Evolutionary conservation across 306 rosid species (phyloP), one percentile per base, ranked within the genome.

Genomic region (Cucumis melo): DNA sequence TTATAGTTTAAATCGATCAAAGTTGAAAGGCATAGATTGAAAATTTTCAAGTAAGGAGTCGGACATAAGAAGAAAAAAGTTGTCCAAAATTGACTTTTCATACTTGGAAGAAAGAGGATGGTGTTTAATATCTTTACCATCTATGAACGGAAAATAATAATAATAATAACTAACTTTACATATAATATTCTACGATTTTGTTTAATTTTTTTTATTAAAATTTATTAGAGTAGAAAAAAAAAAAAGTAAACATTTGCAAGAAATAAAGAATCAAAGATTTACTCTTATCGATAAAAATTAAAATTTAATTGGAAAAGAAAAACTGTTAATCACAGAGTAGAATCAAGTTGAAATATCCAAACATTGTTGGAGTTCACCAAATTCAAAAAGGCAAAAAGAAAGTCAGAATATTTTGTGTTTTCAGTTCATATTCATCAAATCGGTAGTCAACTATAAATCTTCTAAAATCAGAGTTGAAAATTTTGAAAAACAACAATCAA

Each of bases 51-150:
- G 44, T 27, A 60, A 63, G 9, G 58, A 54, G 58, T 19, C 6
- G 2, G 10, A 17, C 4, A 17, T 3, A 10, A n/a, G 27, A 39
- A 66, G 20, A 44, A 68, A 4, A 46, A n/a, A 14, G 21, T 21
- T 12, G 75, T 68, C 56, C 38, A 14, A 68, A 68, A 42, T 68
- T 68, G 75, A 68, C 75, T 68, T 68, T 68, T 68, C 75, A 42
- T 71, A 42, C 32, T 6, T 46, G 75, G 9, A 6, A 23, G 2
- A 24, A 71, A 24, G 15, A 50, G 32, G 51, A 5, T n/a, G 27
- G 29, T 2, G 44, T 27, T 65, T 12, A 70, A 44, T 8, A 70
- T 1, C 16, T 21, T 24, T 21, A 72, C 60, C 59, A 50, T 71
- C 4, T 71, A 71, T 24, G 76, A 24, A 48, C 7, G 4, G 0